These are phyloP conservation scores for Populus hybrid DNA, from an alignment of 441 rosid species.

Conservation along the genomic window DNA sequence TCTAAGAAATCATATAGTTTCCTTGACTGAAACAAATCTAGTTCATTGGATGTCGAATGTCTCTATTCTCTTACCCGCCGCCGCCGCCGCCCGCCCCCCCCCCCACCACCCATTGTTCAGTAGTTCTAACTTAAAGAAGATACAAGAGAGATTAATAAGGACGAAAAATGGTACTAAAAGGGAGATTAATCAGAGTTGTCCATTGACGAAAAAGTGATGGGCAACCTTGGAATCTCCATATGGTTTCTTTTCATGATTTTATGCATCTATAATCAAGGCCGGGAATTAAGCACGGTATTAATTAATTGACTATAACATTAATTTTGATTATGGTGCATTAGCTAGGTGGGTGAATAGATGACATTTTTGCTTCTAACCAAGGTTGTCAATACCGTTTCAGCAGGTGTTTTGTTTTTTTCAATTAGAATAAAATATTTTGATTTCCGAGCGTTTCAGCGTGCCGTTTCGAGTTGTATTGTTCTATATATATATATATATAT, in stretches of 20 bases:
- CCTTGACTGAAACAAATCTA: no score
- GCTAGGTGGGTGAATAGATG: not conserved
- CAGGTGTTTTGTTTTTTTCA: no score
- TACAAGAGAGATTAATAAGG: not conserved
- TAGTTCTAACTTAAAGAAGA: slow-evolving; percentile 20
- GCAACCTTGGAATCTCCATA: not conserved
- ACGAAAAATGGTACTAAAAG: not conserved
- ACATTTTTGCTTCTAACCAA: not conserved
- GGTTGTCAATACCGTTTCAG: no score
- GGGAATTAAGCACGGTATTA: not conserved
- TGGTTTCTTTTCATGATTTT: not conserved
- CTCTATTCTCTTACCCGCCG: no score
- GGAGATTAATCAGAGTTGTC: not conserved
- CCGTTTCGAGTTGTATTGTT: no score
- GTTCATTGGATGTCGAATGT: no score
- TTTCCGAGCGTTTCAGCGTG: no score
- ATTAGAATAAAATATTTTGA: no score
- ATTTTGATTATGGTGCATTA: not conserved
- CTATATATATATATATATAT: no score
- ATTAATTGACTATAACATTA: no score
- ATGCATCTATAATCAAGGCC: not conserved
- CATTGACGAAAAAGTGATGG: not conserved
- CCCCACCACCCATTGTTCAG: not conserved
- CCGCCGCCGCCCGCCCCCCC: no score
- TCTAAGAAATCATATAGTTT: no score